Evolutionary conservation across 768 basidiomycete genomes (phyloP), one percentile per base, ranked within the genome.

Genomic region (Amanita phalloides): DNA sequence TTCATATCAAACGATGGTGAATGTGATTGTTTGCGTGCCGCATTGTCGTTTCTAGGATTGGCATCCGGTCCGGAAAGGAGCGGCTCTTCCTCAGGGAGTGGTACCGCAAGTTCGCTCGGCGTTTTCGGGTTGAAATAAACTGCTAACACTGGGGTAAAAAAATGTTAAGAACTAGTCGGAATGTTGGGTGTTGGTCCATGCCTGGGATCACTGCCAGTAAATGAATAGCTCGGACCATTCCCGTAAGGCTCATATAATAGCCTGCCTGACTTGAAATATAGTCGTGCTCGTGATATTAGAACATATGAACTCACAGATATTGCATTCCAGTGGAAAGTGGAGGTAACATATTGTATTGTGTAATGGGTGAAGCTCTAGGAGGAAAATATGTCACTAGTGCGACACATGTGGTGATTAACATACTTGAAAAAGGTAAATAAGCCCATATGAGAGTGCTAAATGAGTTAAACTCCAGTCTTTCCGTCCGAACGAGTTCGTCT

Each of bases 391-490:
- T 30, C 14, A 32, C 23, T 37, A 44, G 26, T 33, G 33, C 21
- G 3, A 20, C 48, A 25, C 48, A 20, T 13, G 10, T 35, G 14
- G 50, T 5, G n/a, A 26, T 14, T 30, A n/a, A 21, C 66, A 8
- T 60, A 80, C 72, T 61, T 81, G 75, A 21, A 81, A 53, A 4
- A 75, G 58, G 13, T 76, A 66, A 8, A 69, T 66, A 38, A 75
- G 67, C 0, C 74, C 81, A 60, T 76, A 81, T 3, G 71, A 75
- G 37, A 75, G 49, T 0, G 74, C 81, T 39, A 88, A 33, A 3
- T 81, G 63, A 4, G 74, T 69, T 56, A 92, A 59, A 57, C 73
- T 85, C 84, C 85, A 90, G 55, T 90, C 82, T 52, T 70, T 72
- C 53, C 60, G 65, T 28, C 54, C 60, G 47, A 4, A 33, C 33